These are phyloP conservation scores for Lecanosticta acicola DNA, from an alignment of 2,329 filamentous ascomycete species.

Conservation along the genomic window DNA sequence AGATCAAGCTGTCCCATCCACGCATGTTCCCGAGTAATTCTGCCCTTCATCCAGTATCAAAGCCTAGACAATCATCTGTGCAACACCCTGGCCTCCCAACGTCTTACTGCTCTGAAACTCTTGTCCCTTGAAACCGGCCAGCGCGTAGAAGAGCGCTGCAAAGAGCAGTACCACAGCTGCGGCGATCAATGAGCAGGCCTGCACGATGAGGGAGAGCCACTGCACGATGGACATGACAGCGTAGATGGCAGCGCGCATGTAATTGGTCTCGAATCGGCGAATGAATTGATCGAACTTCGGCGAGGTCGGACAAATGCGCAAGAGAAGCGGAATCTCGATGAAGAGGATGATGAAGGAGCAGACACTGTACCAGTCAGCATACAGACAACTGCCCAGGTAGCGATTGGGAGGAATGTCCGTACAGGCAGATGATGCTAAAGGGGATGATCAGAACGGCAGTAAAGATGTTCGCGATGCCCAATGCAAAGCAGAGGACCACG, in stretches of 20 bases:
- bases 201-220: slow-evolving; percentile 68
- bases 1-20: background rate
- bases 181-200: slow-evolving; percentile 70
- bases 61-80: slow-evolving; percentile 87
- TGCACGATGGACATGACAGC: slow-evolving; percentile 72
- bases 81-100: slow-evolving; percentile 84
- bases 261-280: slow-evolving; percentile 90
- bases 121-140: slow-evolving; percentile 76
- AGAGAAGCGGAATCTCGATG: slow-evolving; percentile 77
- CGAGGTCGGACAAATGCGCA: slow-evolving; percentile 96
- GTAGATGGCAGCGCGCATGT: slow-evolving; percentile 90
- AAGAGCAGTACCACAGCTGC: slow-evolving; percentile 75
- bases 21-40: too few species aligned
- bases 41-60: background rate
- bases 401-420: slow-evolving; percentile 18
- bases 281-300: slow-evolving; percentile 81
- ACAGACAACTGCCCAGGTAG: background rate
- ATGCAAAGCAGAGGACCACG: slow-evolving; percentile 60
- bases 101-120: slow-evolving; percentile 92
- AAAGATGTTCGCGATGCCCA: slow-evolving; percentile 65
- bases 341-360: slow-evolving; percentile 48
- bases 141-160: slow-evolving; percentile 71
- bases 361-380: slow-evolving; percentile 32
- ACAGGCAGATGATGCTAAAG: slow-evolving; percentile 53
- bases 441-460: slow-evolving; percentile 55